phyloP scores from a whole-genome alignment of 345 rosid species.

The Boechera retrofracta region DNA sequence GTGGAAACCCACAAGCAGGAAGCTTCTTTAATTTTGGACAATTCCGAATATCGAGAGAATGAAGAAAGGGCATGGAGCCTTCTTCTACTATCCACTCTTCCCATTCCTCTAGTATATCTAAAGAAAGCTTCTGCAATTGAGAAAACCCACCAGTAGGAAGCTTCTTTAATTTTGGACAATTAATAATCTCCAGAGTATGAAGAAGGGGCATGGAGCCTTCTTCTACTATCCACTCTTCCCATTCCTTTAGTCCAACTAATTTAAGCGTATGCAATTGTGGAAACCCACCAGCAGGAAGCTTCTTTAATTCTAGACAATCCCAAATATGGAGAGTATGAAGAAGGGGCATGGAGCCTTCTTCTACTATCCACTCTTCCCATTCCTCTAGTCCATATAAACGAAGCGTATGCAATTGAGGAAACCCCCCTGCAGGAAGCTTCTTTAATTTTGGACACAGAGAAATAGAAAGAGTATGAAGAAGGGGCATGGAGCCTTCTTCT shows the following conservation, averaged over 20 bases:
- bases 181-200: no score
- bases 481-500: conserved; percentile 5
- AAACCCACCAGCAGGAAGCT: no score
- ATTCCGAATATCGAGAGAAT: not conserved
- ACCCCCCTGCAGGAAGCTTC: not conserved
- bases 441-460: not conserved
- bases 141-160: conserved; percentile 3
- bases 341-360: conserved; percentile 39
- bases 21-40: not conserved
- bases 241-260: no score
- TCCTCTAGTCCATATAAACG: not conserved
- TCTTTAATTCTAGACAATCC: not conserved
- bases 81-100: conserved; percentile 21
- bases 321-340: conserved; percentile 28
- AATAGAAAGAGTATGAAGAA: not conserved
- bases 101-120: not conserved
- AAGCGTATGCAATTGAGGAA: conserved; percentile 18
- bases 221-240: no score
- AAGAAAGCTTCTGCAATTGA: not conserved
- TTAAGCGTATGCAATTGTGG: no score
- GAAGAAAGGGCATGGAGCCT: conserved; percentile 1
- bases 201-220: no score
- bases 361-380: conserved; percentile 34
- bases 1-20: conserved; percentile 10
- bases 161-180: no score